Evolutionary conservation across 225 moss, liverwort and hornwort species (phyloP).

Genomic region (Neckera pumila): DNA sequence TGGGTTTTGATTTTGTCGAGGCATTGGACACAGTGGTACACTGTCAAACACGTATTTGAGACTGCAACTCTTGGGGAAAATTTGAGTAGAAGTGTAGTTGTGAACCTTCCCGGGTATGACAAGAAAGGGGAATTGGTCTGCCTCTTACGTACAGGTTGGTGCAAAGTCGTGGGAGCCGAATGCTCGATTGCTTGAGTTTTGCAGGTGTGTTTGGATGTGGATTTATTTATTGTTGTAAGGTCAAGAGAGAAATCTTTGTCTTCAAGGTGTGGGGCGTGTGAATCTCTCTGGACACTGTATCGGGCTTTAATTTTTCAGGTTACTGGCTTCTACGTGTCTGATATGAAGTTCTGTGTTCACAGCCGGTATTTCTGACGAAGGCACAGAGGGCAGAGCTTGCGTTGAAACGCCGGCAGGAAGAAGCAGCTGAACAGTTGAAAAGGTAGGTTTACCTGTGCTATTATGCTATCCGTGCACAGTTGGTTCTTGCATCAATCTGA

Average conservation of each 20-base stretch:
- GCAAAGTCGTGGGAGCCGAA: constrained; percentile 94
- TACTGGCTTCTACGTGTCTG: not conserved
- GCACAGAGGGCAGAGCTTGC: constrained; percentile 76
- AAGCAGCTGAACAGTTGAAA: constrained; percentile 53
- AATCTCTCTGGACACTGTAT: constrained; percentile 28
- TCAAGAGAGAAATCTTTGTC: constrained; percentile 48
- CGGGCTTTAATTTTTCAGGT: not conserved
- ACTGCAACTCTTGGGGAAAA: constrained; percentile 9
- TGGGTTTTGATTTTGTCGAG: constrained; percentile 3
- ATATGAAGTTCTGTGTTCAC: constrained; percentile 14
- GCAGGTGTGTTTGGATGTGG: constrained; percentile 95
- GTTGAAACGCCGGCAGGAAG: constrained; percentile 73
- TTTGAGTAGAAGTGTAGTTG: constrained; percentile 26
- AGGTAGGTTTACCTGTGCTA: constrained; percentile 7
- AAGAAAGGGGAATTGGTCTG: constrained; percentile 84
- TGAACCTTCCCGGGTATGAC: constrained; percentile 70
- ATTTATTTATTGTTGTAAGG: constrained; percentile 58
- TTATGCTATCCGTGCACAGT: not conserved
- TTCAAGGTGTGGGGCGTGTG: constrained; percentile 47
- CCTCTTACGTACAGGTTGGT: constrained; percentile 88
- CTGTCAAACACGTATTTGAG: not conserved
- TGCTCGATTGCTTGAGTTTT: constrained; percentile 92
- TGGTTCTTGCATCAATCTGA: not conserved
- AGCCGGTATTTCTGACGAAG: constrained; percentile 89
- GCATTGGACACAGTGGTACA: not conserved